These are phyloP conservation scores for Elasticomyces elasticus DNA, from an alignment of 495 filamentous ascomycete genomes.

Conservation along the genomic window DNA sequence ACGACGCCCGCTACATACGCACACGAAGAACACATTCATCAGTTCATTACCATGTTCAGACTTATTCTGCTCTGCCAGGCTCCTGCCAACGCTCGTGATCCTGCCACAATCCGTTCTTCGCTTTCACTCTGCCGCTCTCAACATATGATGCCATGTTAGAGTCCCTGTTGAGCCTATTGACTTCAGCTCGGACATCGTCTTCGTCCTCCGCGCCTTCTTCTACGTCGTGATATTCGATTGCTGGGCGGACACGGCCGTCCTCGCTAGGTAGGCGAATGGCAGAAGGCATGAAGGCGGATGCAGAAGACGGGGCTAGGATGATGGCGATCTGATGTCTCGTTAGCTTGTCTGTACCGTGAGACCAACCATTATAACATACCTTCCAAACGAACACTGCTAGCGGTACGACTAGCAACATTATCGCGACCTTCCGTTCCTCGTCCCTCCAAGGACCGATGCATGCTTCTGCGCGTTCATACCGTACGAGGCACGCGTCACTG, in stretches of 20 bases:
- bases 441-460: constrained; percentile 23
- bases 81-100: constrained; percentile 14
- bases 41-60: neutral
- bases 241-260: neutral
- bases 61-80: neutral
- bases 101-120: constrained; percentile 4
- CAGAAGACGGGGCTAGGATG: constrained; percentile 12
- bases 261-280: constrained; percentile 12
- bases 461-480: constrained; percentile 8
- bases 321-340: constrained; percentile 20
- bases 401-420: constrained; percentile 28
- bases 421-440: constrained; percentile 30
- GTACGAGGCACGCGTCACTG: constrained; percentile 22
- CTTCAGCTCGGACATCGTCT: constrained; percentile 10
- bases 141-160: constrained; percentile 15
- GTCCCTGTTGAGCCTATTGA: constrained; percentile 16
- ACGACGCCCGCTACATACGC: constrained; percentile 10
- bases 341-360: too few relatives aligned
- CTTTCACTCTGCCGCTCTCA: constrained; percentile 4
- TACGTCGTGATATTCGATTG: constrained; percentile 14
- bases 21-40: neutral
- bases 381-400: constrained; percentile 31
- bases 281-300: constrained; percentile 15
- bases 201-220: constrained; percentile 3
- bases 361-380: too few relatives aligned